phyloP scores from a whole-genome alignment of 805 yeast species.

The Candida ulmi region DNA sequence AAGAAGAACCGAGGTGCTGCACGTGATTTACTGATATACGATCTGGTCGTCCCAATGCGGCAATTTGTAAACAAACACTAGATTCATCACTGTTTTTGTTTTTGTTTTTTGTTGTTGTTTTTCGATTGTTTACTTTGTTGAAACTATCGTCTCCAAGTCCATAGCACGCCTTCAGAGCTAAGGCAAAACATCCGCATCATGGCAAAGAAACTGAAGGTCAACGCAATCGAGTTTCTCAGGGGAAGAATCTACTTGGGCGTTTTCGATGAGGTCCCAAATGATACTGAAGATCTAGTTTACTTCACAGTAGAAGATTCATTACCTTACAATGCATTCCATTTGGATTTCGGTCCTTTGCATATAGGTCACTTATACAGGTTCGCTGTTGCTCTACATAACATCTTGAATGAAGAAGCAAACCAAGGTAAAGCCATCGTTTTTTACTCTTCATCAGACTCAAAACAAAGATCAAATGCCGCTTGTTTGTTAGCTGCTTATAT shows the following conservation, averaged over 20 bases:
- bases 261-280: conserved; percentile 71
- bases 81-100: no score
- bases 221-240: conserved; percentile 39
- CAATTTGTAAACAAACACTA: conserved; percentile 3
- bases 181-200: conserved; percentile 20
- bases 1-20: no score
- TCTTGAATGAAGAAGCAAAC: conserved; percentile 78
- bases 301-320: conserved; percentile 91
- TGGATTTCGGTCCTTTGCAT: conserved; percentile 95
- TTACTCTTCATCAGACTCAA: conserved; percentile 77
- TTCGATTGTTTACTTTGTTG: no score
- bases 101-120: no score
- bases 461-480: conserved; percentile 88
- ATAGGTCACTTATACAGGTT: conserved; percentile 90
- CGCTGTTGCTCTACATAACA: conserved; percentile 90
- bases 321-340: conserved; percentile 90
- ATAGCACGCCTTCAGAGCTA: no score
- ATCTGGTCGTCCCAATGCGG: no score
- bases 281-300: conserved; percentile 69
- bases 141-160: no score
- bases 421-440: conserved; percentile 87
- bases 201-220: conserved; percentile 54
- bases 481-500: conserved; percentile 91
- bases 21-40: no score
- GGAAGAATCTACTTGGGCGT: conserved; percentile 82